Conservation (phyloP, 202 grass and related monocot genomes). For the Alloteropsis angusta region DNA sequence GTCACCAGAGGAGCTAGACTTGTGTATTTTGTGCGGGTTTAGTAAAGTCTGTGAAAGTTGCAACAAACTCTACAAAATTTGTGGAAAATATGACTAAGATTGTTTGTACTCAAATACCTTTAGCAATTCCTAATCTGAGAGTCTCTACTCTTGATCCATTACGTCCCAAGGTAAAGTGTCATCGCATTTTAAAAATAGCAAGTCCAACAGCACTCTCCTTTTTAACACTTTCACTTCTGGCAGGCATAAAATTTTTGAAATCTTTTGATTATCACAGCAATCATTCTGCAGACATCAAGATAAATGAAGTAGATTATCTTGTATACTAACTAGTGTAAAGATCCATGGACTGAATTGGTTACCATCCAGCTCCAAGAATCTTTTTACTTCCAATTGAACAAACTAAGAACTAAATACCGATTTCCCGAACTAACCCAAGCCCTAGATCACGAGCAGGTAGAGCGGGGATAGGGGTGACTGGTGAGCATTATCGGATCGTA, state of each 20-base stretch:
- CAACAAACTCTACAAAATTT: background rate
- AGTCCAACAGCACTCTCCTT: background rate
- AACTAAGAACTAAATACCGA: background rate
- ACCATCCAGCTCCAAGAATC: background rate
- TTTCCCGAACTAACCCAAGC: background rate
- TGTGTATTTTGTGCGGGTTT: background rate
- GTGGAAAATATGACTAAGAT: background rate
- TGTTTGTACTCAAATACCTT: background rate
- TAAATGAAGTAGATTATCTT: background rate
- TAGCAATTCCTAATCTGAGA: background rate
- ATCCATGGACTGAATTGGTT: background rate
- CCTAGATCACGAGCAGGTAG: background rate
- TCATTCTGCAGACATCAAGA: background rate
- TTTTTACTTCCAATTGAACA: background rate
- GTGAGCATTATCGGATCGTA: slow-evolving; percentile 1
- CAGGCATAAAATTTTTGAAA: background rate
- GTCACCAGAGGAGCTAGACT: background rate
- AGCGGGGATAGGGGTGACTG: background rate
- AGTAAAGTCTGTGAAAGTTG: background rate
- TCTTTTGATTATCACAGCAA: background rate
- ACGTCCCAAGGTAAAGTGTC: background rate
- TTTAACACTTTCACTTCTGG: background rate
- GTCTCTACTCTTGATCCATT: background rate
- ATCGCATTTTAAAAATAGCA: background rate
- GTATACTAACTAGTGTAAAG: background rate